Conservation (phyloP, 202 grass and related monocot species). For the Zoysia matrella region DNA sequence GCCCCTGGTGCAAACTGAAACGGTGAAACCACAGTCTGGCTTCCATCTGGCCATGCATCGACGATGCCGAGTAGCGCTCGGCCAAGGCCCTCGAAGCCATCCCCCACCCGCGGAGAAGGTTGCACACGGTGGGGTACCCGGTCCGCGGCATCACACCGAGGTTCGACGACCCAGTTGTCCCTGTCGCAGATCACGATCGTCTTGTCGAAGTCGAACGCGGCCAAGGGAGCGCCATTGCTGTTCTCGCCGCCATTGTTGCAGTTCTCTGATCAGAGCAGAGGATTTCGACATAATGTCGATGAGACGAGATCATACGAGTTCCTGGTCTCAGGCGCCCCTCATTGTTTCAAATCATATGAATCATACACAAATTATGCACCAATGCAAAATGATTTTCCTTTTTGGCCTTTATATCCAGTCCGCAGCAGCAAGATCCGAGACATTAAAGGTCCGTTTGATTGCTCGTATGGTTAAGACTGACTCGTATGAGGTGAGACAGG, state of each 20-base stretch:
- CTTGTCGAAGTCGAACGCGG: conserved; percentile 90
- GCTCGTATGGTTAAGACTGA: too few relatives aligned
- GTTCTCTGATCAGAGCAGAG: neutral
- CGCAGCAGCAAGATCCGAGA: conserved; percentile 15
- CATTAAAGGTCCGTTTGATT: neutral
- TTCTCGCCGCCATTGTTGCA: conserved; percentile 39
- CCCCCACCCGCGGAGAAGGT: conserved; percentile 63
- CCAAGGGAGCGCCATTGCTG: conserved; percentile 41
- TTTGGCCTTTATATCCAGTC: neutral
- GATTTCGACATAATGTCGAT: too few relatives aligned
- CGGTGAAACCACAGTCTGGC: neutral
- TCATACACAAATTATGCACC: neutral
- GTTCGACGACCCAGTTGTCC: conserved; percentile 91
- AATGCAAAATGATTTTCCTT: neutral
- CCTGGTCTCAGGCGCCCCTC: too few relatives aligned
- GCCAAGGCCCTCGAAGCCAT: conserved; percentile 51
- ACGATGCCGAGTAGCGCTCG: conserved; percentile 62
- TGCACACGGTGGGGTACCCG: conserved; percentile 52
- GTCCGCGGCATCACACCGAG: conserved; percentile 79
- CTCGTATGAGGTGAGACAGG: conserved; percentile 23
- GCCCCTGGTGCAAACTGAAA: too few relatives aligned
- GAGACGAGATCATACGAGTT: too few relatives aligned
- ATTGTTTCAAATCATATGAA: too few relatives aligned
- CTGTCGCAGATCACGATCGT: conserved; percentile 89
- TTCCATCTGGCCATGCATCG: neutral